A percentile compares a stretch with the other conserved stretches of the same genome.
phyloP scores from a whole-genome alignment of 106 monocot species.

The Dioscorea zingiberensis region DNA sequence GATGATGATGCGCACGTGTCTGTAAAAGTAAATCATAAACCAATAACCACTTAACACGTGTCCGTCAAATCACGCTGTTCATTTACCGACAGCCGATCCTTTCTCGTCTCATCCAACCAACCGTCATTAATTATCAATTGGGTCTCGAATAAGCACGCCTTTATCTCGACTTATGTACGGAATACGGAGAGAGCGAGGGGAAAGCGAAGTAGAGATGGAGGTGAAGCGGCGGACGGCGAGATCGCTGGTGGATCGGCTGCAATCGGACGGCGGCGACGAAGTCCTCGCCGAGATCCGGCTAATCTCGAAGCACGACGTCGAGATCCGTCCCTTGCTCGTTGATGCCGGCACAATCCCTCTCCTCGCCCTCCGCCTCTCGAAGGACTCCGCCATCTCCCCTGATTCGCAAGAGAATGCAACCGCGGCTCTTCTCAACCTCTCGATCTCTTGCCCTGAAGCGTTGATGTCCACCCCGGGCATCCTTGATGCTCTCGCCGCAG shows the following conservation, averaged over 20 bases:
- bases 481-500: conserved; percentile 47
- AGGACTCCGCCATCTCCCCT: neutral
- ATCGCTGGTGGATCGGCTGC: conserved; percentile 29
- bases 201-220: conserved; percentile 24
- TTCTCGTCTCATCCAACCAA: too few species aligned
- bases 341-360: conserved; percentile 56
- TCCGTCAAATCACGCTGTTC: too few species aligned
- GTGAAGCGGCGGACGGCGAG: conserved; percentile 43
- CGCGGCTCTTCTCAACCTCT: conserved; percentile 74
- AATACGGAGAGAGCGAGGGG: too few species aligned
- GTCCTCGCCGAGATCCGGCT: conserved; percentile 49
- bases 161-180: too few species aligned
- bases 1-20: too few species aligned
- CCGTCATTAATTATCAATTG: too few species aligned
- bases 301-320: conserved; percentile 51
- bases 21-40: too few species aligned
- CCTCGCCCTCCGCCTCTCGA: conserved; percentile 30
- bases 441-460: conserved; percentile 44
- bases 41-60: too few species aligned
- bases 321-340: conserved; percentile 46
- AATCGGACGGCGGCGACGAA: conserved; percentile 3
- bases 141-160: too few species aligned
- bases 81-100: too few species aligned
- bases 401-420: conserved; percentile 37
- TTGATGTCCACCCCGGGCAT: conserved; percentile 66